Evolutionary conservation across 2,329 filamentous ascomycete genomes (phyloP).

Genomic region (Dryadomyces quercivorus): DNA sequence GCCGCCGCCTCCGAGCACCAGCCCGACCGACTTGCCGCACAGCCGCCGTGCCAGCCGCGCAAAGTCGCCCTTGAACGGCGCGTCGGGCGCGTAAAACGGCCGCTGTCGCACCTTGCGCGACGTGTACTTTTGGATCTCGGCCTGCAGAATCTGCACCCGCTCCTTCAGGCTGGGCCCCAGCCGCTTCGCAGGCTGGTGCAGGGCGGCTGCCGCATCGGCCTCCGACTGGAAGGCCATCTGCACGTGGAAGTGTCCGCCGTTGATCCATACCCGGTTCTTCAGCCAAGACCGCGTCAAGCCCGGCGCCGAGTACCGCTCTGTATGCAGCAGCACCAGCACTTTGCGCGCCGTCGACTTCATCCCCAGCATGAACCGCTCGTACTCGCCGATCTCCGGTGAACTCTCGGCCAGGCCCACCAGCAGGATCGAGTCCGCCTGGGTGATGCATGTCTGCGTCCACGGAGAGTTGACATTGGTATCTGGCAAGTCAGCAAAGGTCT

Average conservation of each 20-base stretch:
- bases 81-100: constrained; percentile 81
- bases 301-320: constrained; percentile 74
- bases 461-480: constrained; percentile 95
- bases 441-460: constrained; percentile 97
- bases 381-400: constrained; percentile 85
- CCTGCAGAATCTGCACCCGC: constrained; percentile 84
- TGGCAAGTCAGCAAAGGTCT: constrained; percentile 16
- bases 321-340: constrained; percentile 77
- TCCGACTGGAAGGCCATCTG: constrained; percentile 83
- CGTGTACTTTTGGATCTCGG: constrained; percentile 97
- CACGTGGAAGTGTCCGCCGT: constrained; percentile 92
- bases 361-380: constrained; percentile 88
- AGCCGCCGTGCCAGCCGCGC: constrained; percentile 81
- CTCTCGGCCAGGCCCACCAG: constrained; percentile 84
- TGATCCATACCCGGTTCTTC: constrained; percentile 91
- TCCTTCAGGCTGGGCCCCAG: constrained; percentile 83
- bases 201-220: constrained; percentile 34
- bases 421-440: constrained; percentile 91
- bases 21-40: constrained; percentile 85
- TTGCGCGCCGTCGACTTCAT: constrained; percentile 97
- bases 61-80: constrained; percentile 92
- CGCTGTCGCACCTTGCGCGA: constrained; percentile 82
- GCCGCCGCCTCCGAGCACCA: constrained; percentile 88
- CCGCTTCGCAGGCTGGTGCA: constrained; percentile 61
- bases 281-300: constrained; percentile 85